Evolutionary conservation across 345 rosid species (phyloP).

Genomic region (Cardiospermum halicacabum): DNA sequence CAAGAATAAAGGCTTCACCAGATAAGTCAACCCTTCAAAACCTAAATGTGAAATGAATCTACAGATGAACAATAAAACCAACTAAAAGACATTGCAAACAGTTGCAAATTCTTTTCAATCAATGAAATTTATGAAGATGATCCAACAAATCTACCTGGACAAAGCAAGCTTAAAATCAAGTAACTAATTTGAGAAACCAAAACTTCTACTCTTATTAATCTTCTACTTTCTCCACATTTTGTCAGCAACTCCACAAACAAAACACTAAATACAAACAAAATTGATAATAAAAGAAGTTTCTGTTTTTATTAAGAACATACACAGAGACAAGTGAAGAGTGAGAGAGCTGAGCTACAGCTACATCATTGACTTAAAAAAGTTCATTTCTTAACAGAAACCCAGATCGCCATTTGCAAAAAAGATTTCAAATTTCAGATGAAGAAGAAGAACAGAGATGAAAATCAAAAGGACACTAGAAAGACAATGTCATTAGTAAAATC

Average conservation of each 20-base stretch:
- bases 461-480: not conserved
- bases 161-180: not conserved
- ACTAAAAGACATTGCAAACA: not conserved
- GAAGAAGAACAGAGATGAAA: not conserved
- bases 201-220: not conserved
- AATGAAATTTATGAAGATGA: not conserved
- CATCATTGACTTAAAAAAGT: not conserved
- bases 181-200: not conserved
- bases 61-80: not conserved
- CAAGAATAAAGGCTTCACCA: not conserved
- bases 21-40: not conserved
- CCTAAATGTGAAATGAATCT: not conserved
- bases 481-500: too few species aligned
- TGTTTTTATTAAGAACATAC: not conserved
- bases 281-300: not conserved
- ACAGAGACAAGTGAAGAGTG: not conserved
- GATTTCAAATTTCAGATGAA: not conserved
- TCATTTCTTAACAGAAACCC: not conserved
- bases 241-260: constrained; percentile 1
- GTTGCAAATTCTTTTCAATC: not conserved
- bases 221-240: constrained; percentile 6
- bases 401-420: not conserved
- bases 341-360: not conserved
- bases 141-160: not conserved
- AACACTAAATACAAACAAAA: not conserved